phyloP scores from a whole-genome alignment of 2,329 filamentous ascomycete genomes.

The Aplosporella prunicola region DNA sequence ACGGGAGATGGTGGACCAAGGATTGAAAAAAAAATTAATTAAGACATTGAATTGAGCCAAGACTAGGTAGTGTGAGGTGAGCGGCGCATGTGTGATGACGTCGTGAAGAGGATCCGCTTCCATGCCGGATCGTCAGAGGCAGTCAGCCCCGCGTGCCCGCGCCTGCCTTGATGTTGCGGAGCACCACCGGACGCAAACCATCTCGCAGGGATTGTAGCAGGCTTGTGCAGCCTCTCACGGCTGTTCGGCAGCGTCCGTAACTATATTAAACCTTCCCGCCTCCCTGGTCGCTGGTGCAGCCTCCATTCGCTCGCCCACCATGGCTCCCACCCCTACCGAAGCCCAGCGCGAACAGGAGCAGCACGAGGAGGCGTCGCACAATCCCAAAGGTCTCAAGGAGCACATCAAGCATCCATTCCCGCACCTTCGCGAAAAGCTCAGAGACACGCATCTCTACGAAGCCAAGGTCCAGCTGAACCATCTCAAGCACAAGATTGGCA shows the following conservation, averaged over 20 bases:
- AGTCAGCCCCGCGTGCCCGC: neutral
- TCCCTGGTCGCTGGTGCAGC: neutral
- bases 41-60: no score
- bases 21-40: no score
- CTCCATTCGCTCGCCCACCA: neutral
- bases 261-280: no score
- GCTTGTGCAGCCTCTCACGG: no score
- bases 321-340: neutral
- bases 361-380: conserved; percentile 10
- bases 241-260: no score
- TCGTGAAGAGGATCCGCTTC: neutral
- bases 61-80: no score
- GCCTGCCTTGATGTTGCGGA: neutral
- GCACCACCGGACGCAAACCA: neutral
- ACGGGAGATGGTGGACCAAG: neutral
- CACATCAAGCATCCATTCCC: conserved; percentile 29
- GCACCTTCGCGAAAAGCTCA: conserved; percentile 35
- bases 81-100: neutral
- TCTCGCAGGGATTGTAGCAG: neutral
- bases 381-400: conserved; percentile 8
- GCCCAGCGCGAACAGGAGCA: neutral
- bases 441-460: conserved; percentile 38
- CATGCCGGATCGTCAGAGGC: neutral
- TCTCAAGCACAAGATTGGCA: conserved; percentile 54
- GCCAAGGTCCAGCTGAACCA: conserved; percentile 46